phyloP scores from a whole-genome alignment of 495 filamentous ascomycete genomes.

The Penicillium egyptiacum region DNA sequence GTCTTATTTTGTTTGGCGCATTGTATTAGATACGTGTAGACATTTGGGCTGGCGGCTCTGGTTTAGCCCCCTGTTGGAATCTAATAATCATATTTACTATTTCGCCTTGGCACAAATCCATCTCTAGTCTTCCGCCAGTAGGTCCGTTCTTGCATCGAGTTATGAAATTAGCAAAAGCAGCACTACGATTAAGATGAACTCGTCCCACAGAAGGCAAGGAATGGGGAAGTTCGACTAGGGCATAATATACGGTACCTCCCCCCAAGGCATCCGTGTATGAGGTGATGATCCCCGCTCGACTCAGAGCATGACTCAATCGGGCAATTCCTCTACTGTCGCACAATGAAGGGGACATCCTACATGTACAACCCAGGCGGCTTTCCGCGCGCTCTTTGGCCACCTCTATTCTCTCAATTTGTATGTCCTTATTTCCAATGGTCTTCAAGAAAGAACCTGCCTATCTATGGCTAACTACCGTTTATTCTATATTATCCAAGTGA shows the following conservation, averaged over 20 bases:
- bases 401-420: not conserved
- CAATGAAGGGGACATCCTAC: not conserved
- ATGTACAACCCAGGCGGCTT: not conserved
- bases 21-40: slow-evolving; percentile 13
- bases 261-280: not conserved
- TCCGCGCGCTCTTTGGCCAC: not conserved
- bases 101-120: not conserved
- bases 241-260: not conserved
- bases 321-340: not conserved
- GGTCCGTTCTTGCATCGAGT: not conserved
- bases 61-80: slow-evolving; percentile 27
- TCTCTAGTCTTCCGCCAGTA: not conserved
- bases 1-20: slow-evolving; percentile 13
- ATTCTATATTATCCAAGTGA: not conserved
- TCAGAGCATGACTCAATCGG: not conserved
- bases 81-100: slow-evolving; percentile 20
- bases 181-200: too few relatives aligned
- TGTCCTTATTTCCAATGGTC: rapidly evolving
- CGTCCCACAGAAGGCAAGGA: too few relatives aligned
- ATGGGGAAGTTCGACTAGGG: not conserved
- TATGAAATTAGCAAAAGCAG: too few relatives aligned
- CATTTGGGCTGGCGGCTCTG: slow-evolving; percentile 27
- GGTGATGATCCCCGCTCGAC: not conserved
- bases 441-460: not conserved
- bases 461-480: not conserved